Evolutionary conservation across 169 alveolate species (phyloP).

Genomic region (Cyclospora cayetanensis): DNA sequence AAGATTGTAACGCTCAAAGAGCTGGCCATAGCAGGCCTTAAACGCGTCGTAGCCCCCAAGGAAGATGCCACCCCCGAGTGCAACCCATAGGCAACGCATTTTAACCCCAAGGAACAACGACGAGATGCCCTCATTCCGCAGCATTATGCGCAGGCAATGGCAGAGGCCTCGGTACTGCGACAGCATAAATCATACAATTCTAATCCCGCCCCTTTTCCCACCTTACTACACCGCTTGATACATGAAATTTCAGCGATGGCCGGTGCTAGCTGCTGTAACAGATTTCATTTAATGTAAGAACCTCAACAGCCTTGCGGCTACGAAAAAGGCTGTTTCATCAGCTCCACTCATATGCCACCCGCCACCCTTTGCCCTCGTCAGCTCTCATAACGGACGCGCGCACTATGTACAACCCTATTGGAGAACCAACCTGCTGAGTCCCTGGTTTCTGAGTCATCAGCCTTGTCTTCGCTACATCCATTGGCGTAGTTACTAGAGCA

Average conservation of each 20-base stretch:
- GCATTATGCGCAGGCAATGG: conserved; percentile 60
- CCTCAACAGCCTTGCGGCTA: too few relatives aligned
- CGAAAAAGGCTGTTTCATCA: too few relatives aligned
- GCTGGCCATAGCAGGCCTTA: conserved; percentile 18
- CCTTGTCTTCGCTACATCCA: conserved; percentile 84
- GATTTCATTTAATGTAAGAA: too few relatives aligned
- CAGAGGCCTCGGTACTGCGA: conserved; percentile 67
- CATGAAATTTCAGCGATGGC: too few relatives aligned
- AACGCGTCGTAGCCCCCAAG: conserved; percentile 70
- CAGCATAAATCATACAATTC: background rate
- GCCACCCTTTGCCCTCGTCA: too few relatives aligned
- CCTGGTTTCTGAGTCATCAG: conserved; percentile 77
- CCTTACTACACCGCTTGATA: too few relatives aligned
- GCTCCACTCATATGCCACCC: too few relatives aligned
- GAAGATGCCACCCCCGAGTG: conserved; percentile 68
- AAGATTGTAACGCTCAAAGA: conserved; percentile 6
- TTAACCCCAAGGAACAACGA: conserved; percentile 63
- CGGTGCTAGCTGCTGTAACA: too few relatives aligned
- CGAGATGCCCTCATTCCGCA: conserved; percentile 49
- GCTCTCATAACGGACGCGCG: too few relatives aligned
- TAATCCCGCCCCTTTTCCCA: too few relatives aligned
- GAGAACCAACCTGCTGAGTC: conserved; percentile 19
- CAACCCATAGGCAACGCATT: conserved; percentile 62
- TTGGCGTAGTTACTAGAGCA: conserved; percentile 83
- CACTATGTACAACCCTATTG: too few relatives aligned